Percentiles rank a stretch among this genome's conserved stretches.
phyloP scores from a whole-genome alignment of 257 asterid genomes.

The Leptodermis oblonga region DNA sequence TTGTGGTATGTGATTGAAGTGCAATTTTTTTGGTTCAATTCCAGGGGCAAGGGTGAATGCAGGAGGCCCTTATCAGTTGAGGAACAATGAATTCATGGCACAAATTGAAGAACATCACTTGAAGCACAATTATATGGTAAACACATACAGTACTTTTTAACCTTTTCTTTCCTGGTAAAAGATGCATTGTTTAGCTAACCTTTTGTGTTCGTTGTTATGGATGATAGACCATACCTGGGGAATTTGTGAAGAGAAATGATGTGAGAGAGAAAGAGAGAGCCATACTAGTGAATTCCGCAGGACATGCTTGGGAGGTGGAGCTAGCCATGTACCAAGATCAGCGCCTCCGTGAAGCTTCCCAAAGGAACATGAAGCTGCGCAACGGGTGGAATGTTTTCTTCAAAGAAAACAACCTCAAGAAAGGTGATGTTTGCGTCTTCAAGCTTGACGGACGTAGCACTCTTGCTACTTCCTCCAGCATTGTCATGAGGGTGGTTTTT shows the following conservation, averaged over 20 bases:
- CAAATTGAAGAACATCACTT: not conserved
- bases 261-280: not conserved
- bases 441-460: not conserved
- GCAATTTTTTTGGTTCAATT: not conserved
- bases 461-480: not conserved
- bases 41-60: not conserved
- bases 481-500: not conserved
- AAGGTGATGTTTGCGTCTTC: not conserved
- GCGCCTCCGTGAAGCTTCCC: not conserved
- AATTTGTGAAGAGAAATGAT: not conserved
- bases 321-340: not conserved
- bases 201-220: not conserved
- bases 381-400: not conserved
- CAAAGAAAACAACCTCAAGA: not conserved
- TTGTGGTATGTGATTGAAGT: not conserved
- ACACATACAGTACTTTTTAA: not conserved
- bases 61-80: not conserved
- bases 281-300: not conserved
- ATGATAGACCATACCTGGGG: not conserved
- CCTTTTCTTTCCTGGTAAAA: not conserved
- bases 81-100: not conserved
- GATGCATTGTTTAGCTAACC: not conserved
- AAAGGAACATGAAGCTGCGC: conserved; percentile 2
- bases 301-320: not conserved
- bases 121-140: conserved; percentile 5